phyloP scores from a whole-genome alignment of 495 filamentous ascomycete species.

The Penicillium pancosmium region DNA sequence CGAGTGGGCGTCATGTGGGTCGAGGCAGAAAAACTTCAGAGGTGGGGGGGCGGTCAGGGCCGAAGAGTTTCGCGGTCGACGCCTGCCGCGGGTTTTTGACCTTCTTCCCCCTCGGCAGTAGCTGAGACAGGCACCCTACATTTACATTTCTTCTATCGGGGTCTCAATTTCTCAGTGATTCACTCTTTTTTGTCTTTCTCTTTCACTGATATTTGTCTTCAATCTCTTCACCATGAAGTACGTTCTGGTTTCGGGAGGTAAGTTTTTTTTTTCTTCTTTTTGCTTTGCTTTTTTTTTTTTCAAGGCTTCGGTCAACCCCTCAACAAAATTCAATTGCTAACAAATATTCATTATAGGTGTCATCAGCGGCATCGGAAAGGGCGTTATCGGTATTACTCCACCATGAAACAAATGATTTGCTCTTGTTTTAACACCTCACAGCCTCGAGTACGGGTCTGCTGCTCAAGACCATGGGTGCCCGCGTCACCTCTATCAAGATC shows the following conservation, averaged over 20 bases:
- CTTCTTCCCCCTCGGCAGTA: slow-evolving; percentile 25
- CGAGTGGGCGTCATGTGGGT: slow-evolving; percentile 10
- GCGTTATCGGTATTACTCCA: slow-evolving; percentile 57
- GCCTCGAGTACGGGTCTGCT: slow-evolving; percentile 67
- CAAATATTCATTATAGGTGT: slow-evolving; percentile 53
- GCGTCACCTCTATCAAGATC: slow-evolving; percentile 64
- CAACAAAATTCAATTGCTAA: not conserved
- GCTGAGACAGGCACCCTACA: slow-evolving; percentile 27
- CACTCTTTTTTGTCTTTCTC: slow-evolving; percentile 4
- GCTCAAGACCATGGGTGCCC: slow-evolving; percentile 80
- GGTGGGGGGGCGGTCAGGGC: slow-evolving; percentile 26
- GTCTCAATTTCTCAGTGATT: slow-evolving; percentile 4
- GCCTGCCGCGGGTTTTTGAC: not conserved
- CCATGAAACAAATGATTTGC: slow-evolving; percentile 3
- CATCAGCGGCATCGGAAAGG: slow-evolving; percentile 82
- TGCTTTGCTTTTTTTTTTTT: not conserved
- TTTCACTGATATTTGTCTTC: not conserved
- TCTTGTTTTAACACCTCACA: slow-evolving; percentile 13
- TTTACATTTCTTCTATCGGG: slow-evolving; percentile 21
- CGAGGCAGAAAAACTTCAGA: slow-evolving; percentile 21
- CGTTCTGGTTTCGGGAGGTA: slow-evolving; percentile 33
- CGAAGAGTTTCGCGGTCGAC: slow-evolving; percentile 1
- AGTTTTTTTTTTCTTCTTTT: slow-evolving; percentile 5
- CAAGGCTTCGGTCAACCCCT: not conserved
- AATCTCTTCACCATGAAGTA: slow-evolving; percentile 26